A percentile compares a stretch with the other conserved stretches of the same genome.
phyloP scores from a whole-genome alignment of 495 filamentous ascomycete genomes.

The Hyphodiscus hymeniophilus region DNA sequence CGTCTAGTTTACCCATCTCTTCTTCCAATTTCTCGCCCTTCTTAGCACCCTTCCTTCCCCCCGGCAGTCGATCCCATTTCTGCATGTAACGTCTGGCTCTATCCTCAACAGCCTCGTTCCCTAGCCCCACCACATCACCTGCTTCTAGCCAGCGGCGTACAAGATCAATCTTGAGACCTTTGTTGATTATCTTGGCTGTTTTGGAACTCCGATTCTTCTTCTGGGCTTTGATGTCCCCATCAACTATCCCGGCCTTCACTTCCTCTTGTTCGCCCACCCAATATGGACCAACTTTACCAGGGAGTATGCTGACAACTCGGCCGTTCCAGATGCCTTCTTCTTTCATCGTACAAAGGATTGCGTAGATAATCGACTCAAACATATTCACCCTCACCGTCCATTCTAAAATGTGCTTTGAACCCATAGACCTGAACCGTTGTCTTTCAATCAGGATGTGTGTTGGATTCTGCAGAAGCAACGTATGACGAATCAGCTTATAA shows the following conservation, averaged over 20 bases:
- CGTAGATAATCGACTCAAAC: conserved; percentile 83
- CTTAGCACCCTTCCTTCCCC: conserved; percentile 21
- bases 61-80: conserved; percentile 31
- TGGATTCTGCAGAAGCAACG: conserved; percentile 45
- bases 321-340: conserved; percentile 33
- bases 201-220: conserved; percentile 22
- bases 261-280: conserved; percentile 31
- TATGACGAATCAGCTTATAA: conserved; percentile 46
- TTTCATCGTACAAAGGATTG: conserved; percentile 53
- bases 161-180: conserved; percentile 51
- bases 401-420: conserved; percentile 59
- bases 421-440: conserved; percentile 72
- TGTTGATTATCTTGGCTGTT: conserved; percentile 24
- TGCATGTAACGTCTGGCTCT: conserved; percentile 38
- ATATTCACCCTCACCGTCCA: conserved; percentile 90
- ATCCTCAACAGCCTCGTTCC: conserved; percentile 27
- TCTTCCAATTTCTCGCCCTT: conserved; percentile 15
- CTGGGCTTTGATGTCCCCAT: neutral
- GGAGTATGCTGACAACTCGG: conserved; percentile 27
- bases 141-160: conserved; percentile 45
- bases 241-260: conserved; percentile 2
- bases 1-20: conserved; percentile 64
- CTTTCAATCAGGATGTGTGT: conserved; percentile 80
- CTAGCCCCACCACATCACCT: conserved; percentile 25
- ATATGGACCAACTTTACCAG: conserved; percentile 32